phyloP scores from a whole-genome alignment of 768 basidiomycete genomes.

The Podaxis carcinomalis region DNA sequence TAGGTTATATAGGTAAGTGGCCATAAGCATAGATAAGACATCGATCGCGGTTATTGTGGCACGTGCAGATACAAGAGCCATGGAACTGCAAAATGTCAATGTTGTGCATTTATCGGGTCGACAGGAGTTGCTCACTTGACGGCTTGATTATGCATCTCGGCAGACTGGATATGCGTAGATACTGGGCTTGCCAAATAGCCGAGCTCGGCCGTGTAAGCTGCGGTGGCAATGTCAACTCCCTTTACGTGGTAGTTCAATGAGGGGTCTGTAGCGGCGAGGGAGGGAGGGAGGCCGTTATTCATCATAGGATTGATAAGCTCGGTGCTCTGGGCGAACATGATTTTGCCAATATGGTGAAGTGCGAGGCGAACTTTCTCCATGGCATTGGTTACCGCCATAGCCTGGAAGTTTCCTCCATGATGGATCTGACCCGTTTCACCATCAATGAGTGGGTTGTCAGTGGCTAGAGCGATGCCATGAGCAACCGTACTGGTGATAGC shows the following conservation, averaged over 20 bases:
- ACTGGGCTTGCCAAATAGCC: constrained; percentile 77
- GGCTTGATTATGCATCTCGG: constrained; percentile 84
- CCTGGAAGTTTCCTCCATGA: constrained; percentile 87
- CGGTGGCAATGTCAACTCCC: constrained; percentile 78
- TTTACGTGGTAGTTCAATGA: constrained; percentile 76
- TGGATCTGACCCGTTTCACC: constrained; percentile 60
- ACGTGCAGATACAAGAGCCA: constrained; percentile 71
- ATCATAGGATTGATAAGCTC: constrained; percentile 78
- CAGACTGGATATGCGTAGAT: constrained; percentile 75
- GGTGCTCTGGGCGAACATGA: constrained; percentile 66
- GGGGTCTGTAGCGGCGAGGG: constrained; percentile 68
- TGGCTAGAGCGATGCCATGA: constrained; percentile 41
- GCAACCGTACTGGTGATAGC: background rate
- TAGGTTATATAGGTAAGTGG: constrained; percentile 67
- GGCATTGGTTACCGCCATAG: constrained; percentile 70
- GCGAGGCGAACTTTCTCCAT: constrained; percentile 86
- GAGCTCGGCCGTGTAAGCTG: constrained; percentile 74
- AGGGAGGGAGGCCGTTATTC: constrained; percentile 77
- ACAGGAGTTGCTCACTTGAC: constrained; percentile 53
- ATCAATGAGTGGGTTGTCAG: constrained; percentile 80
- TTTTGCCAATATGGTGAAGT: constrained; percentile 65
- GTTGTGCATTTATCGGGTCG: background rate
- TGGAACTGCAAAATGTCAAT: constrained; percentile 29
- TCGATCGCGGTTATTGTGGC: constrained; percentile 69
- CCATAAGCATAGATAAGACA: constrained; percentile 63